Evolutionary conservation across 2,329 filamentous ascomycete genomes (phyloP), one percentile per base, ranked within the genome.

Genomic region (Aspergillus viridinutans): DNA sequence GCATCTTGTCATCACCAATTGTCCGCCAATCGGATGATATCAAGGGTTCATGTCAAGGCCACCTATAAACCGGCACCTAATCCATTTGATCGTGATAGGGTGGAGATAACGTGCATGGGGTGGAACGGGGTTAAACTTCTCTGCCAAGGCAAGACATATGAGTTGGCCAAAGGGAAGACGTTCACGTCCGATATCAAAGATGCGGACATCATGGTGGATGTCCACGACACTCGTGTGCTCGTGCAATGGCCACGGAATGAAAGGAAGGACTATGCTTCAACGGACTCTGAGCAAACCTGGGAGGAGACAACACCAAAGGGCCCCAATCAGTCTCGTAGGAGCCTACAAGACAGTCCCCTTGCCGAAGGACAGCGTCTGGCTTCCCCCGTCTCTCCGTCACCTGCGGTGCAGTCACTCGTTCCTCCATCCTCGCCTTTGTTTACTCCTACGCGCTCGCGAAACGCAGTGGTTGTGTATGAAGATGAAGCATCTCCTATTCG

Each of bases 61-160:
- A 85, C 87, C 53, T 99, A 92, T 73, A 84, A 93, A 61, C 82
- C 88, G 23, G 85, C 90, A 12, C 77, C 82, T 21, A 81, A 84
- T 55, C 83, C 83, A 4, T 82, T 90, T 66, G 86, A 90, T 64
- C 82, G 85, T 60, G 90, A 89, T 72, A 88, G 86, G 73, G 85
- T 99, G 49, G 90, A 96, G 74, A 89, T 99, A 66, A 83, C 90
- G 68, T 99, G 94, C 80, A 85, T 89, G 68, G 94, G 94, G 23
- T 97, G 93, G 93, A 99, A 99, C 73, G 94, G 94, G 17, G 81
- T 94, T 63, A 96, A 91, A 78, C 78, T 99, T 64, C 92, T 96
- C 76, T 97, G 91, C 78, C 89, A 93, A 75, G 91, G 91, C 56
- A 86, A 88, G 64, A 89, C 90, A 3, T 93, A 90, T 80, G 90